phyloP scores from a whole-genome alignment of 2,329 filamentous ascomycete genomes.

The Teratosphaeria zuluensis region DNA sequence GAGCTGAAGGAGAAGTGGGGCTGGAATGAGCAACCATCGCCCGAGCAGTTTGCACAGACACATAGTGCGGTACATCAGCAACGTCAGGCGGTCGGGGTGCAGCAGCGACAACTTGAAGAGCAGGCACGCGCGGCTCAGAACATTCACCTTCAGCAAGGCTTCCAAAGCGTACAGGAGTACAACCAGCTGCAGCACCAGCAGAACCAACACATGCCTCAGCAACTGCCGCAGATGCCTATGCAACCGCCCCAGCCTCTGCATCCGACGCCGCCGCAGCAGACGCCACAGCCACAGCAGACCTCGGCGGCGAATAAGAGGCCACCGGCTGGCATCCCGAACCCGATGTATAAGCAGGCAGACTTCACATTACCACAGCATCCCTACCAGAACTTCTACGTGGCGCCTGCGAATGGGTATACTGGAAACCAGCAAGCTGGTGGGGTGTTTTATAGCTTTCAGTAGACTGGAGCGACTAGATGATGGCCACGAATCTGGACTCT shows the following conservation, averaged over 20 bases:
- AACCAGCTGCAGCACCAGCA: constrained; percentile 7
- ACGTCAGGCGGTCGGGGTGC: constrained; percentile 15
- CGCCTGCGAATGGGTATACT: constrained; percentile 38
- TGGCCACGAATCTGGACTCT: too few species aligned
- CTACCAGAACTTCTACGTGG: constrained; percentile 71
- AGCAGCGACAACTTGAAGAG: constrained; percentile 21
- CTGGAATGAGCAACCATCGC: constrained; percentile 46
- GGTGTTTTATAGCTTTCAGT: constrained; percentile 4
- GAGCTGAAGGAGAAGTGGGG: constrained; percentile 71
- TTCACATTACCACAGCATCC: constrained; percentile 71
- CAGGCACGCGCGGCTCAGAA: constrained; percentile 11
- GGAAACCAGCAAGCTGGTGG: background rate
- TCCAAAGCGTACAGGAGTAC: background rate
- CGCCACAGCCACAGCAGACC: constrained; percentile 21
- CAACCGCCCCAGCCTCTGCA: constrained; percentile 1
- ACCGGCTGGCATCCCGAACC: constrained; percentile 53
- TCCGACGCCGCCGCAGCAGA: background rate
- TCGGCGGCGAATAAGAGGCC: constrained; percentile 19
- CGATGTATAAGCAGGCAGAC: constrained; percentile 60
- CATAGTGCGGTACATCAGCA: constrained; percentile 19
- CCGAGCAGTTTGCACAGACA: constrained; percentile 30
- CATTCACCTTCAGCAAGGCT: constrained; percentile 12
- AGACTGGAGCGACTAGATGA: background rate
- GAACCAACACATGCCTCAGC: constrained; percentile 5
- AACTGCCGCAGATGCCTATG: background rate